These are phyloP conservation scores for Malus hybrid DNA, from an alignment of 331 rosid genomes.

Conservation along the genomic window DNA sequence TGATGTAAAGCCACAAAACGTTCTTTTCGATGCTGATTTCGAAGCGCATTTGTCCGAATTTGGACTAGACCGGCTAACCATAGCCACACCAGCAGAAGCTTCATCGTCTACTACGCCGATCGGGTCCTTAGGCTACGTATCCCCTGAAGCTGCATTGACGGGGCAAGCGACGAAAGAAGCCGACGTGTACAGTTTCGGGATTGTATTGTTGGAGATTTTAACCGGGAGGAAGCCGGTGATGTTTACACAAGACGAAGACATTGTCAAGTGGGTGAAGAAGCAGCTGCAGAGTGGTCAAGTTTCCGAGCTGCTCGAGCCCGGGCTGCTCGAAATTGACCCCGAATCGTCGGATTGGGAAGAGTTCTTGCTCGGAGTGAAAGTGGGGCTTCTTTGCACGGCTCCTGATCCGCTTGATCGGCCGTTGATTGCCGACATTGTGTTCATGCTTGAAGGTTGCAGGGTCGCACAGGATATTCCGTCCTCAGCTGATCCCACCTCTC, in stretches of 20 bases:
- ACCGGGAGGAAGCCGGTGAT: conserved; percentile 74
- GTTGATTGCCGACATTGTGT: conserved; percentile 64
- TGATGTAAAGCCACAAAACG: conserved; percentile 70
- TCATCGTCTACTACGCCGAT: conserved; percentile 47
- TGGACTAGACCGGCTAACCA: conserved; percentile 53
- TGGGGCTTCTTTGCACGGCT: conserved; percentile 72
- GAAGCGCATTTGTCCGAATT: conserved; percentile 84
- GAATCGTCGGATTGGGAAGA: conserved; percentile 91
- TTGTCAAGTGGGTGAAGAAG: conserved; percentile 83
- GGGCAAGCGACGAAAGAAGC: conserved; percentile 58
- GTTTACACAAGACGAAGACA: conserved; percentile 73
- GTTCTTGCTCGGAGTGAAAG: conserved; percentile 72
- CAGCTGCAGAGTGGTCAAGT: conserved; percentile 65
- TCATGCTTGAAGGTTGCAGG: conserved; percentile 91
- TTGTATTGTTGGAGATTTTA: conserved; percentile 66
- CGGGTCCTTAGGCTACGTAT: conserved; percentile 68
- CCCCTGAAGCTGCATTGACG: conserved; percentile 55
- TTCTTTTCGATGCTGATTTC: conserved; percentile 79
- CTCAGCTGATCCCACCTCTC: conserved; percentile 72
- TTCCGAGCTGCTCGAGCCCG: conserved; percentile 65
- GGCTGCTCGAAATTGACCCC: conserved; percentile 73
- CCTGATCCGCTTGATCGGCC: conserved; percentile 87
- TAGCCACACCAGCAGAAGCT: conserved; percentile 41
- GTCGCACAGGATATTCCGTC: conserved; percentile 79
- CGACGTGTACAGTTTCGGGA: conserved; percentile 80